Percentiles rank a stretch among this genome's conserved stretches.
Evolutionary conservation across 306 rosid species (phyloP).

Genomic region (Prunus davidiana): DNA sequence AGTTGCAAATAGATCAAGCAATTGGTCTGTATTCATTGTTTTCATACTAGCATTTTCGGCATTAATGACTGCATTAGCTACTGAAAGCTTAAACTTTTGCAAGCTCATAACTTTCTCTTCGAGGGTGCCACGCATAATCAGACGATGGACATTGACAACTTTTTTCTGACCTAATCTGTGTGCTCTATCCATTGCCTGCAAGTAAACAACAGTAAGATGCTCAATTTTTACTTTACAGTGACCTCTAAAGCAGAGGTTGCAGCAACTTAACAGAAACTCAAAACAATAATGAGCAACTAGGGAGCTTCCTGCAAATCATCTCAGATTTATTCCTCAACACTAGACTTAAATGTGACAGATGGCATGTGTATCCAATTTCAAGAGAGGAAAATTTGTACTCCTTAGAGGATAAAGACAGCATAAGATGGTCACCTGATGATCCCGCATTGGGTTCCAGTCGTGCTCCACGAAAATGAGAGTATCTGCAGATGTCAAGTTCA

Average conservation of each 20-base stretch:
- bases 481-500: slow-evolving; percentile 97
- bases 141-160: slow-evolving; percentile 92
- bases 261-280: too few species aligned
- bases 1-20: slow-evolving; percentile 90
- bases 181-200: slow-evolving; percentile 99
- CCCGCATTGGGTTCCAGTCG: slow-evolving; percentile 99
- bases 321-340: background rate
- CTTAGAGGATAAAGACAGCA: slow-evolving; percentile 7
- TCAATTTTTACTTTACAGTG: background rate
- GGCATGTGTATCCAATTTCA: background rate
- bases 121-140: slow-evolving; percentile 96
- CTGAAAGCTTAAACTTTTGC: slow-evolving; percentile 81
- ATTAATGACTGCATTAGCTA: slow-evolving; percentile 95
- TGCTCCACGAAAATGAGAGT: slow-evolving; percentile 97
- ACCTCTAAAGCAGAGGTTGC: too few species aligned
- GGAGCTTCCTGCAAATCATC: background rate
- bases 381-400: background rate
- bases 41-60: slow-evolving; percentile 93
- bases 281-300: background rate
- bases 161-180: slow-evolving; percentile 95
- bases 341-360: background rate
- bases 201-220: slow-evolving; percentile 8
- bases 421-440: slow-evolving; percentile 67
- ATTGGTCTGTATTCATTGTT: slow-evolving; percentile 98
- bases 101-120: slow-evolving; percentile 99